Evolutionary conservation across 177 flowering plant species (phyloP).

Genomic region (Vitis hybrid): DNA sequence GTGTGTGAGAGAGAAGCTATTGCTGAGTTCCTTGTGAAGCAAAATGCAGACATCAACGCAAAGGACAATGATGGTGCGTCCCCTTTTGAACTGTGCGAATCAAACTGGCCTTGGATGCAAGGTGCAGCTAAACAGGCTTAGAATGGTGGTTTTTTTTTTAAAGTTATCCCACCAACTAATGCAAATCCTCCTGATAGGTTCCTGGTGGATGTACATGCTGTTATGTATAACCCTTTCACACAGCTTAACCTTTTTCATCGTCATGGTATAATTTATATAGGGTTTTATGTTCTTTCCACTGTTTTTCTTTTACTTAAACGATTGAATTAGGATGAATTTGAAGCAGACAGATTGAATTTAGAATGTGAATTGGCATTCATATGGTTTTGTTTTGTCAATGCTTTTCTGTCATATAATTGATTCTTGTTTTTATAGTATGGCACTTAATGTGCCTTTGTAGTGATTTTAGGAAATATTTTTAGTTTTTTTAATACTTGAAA

Average conservation of each 20-base stretch:
- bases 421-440: not conserved
- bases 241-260: not conserved
- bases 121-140: constrained; percentile 11
- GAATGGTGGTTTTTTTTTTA: constrained; percentile 14
- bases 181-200: not conserved
- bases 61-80: constrained; percentile 73
- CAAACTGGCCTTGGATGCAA: constrained; percentile 70
- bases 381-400: not conserved
- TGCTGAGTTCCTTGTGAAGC: constrained; percentile 75
- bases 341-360: not conserved
- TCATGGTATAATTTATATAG: constrained; percentile 1
- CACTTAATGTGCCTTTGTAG: no score
- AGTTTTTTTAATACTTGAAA: no score
- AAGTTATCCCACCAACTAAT: not conserved
- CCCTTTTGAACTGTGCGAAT: constrained; percentile 60
- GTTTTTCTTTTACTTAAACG: not conserved
- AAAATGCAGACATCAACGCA: constrained; percentile 50
- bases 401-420: not conserved
- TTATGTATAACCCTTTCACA: constrained; percentile 6
- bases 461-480: accelerated
- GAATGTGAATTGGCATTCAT: not conserved
- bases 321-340: not conserved
- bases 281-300: constrained; percentile 1
- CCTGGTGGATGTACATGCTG: constrained; percentile 26
- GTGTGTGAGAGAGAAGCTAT: constrained; percentile 83